Percentiles rank a stretch among this genome's conserved stretches.
Evolutionary conservation across 75 land plant genomes (phyloP).

Genomic region (Sequoiadendron giganteum): DNA sequence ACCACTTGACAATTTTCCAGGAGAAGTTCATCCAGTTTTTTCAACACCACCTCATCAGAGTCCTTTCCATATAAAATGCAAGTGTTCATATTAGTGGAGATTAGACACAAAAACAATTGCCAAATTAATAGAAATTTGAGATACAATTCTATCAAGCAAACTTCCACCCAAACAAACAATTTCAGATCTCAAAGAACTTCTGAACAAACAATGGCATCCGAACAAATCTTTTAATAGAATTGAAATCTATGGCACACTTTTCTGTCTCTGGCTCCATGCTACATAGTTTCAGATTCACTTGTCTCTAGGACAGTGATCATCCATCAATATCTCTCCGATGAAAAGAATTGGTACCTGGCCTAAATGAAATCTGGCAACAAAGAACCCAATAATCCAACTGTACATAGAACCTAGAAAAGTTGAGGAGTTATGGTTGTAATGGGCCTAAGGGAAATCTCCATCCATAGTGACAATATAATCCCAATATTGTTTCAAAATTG

Average conservation of each 20-base stretch:
- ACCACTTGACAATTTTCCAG: slow-evolving; percentile 62
- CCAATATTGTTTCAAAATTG: neutral
- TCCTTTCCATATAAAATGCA: slow-evolving; percentile 7
- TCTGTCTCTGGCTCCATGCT: too few species aligned
- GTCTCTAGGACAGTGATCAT: neutral
- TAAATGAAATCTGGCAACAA: neutral
- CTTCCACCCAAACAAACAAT: neutral
- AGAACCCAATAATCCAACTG: neutral
- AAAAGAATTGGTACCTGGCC: neutral
- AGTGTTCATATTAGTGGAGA: neutral
- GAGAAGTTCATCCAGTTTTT: slow-evolving; percentile 68
- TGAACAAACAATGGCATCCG: neutral
- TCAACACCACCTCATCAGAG: slow-evolving; percentile 26
- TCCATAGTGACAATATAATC: neutral
- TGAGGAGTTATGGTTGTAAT: neutral
- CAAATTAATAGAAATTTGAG: neutral
- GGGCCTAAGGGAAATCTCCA: neutral
- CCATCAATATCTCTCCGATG: neutral
- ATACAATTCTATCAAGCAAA: neutral
- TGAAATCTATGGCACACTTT: neutral
- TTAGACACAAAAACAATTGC: neutral
- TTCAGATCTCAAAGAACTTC: neutral
- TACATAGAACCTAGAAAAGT: neutral
- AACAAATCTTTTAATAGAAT: neutral
- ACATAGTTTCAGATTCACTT: too few species aligned